Evolutionary conservation across 106 monocot genomes (phyloP), one percentile per base, ranked within the genome.

Genomic region (Allium cepa): DNA sequence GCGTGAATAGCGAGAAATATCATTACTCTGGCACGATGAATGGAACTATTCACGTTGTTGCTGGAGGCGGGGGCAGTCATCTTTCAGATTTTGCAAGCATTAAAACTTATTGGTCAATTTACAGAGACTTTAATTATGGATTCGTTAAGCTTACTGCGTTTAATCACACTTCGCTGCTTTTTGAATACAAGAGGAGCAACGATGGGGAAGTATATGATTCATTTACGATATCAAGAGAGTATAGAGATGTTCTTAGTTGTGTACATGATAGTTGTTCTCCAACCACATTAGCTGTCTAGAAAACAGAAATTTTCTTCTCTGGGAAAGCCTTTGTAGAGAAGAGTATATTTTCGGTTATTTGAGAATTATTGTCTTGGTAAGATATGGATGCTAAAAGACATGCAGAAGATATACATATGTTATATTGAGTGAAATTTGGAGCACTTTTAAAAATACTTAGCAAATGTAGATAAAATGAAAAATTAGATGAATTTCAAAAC

Each of bases 21-120:
- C 84, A 81, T 53, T 99, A 90, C 52, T 62, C 85, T 0, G 90
- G 87, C 15, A 77, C 75, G 4, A 73, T 87, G 79, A 93, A 90
- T 22, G 99, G 99, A 13, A 99, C 99, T 6, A 90, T 99, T 73
- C 99, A 99, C 46, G 83, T 90, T 1, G 93, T 99, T 13, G 93
- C 50, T 1, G 99, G 99, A 5, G 87, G 87, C 4, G 99, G 93
- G 5, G 93, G 99, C 56, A 81, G 90, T 55, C 92, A 93, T 77
- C 63, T 90, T 26, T 74, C 81, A 0, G 65, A 78, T 7, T 99
- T 93, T 77, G 76, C 75, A 13, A 56, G 14, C 13, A 9, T 77
- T 2, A 16, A 79, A 64, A 83, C 99, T 17, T 11, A 55, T 5
- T 93, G 99, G 93, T 90, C 87, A 55, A 46, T 99, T 12, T 82